Conservation (phyloP, 202 grass and related monocot genomes). For the Dendrocalamus latiflorus region DNA sequence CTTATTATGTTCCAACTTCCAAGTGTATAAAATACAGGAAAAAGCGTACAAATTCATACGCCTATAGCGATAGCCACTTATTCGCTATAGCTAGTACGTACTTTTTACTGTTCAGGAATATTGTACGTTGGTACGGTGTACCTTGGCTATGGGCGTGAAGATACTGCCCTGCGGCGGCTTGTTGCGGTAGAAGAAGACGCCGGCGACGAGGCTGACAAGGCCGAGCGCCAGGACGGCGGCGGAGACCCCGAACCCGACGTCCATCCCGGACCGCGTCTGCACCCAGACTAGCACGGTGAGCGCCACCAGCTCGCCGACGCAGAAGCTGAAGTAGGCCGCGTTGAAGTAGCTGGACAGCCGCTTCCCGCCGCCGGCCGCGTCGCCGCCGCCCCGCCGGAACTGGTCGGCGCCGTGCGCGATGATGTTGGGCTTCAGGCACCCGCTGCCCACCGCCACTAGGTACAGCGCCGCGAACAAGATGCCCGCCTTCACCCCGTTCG, state of each 20-base stretch:
- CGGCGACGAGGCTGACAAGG: conserved; percentile 56
- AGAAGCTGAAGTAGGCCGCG: conserved; percentile 95
- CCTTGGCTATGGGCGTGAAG: conserved; percentile 73
- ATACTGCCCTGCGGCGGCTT: conserved; percentile 90
- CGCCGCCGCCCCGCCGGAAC: conserved; percentile 31
- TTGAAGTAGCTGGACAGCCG: conserved; percentile 90
- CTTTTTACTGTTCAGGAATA: not conserved
- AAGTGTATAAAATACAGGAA: not conserved
- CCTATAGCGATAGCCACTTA: not conserved
- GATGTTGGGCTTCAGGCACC: conserved; percentile 93
- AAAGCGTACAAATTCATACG: not conserved
- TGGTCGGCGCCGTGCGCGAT: conserved; percentile 88
- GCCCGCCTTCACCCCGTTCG: conserved; percentile 59
- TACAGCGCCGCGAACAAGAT: conserved; percentile 87
- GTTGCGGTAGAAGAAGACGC: conserved; percentile 70
- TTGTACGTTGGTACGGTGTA: not conserved
- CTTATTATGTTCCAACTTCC: not conserved
- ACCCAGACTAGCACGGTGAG: conserved; percentile 86
- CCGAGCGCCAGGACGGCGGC: conserved; percentile 62
- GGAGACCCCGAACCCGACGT: conserved; percentile 69
- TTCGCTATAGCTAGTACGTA: not conserved
- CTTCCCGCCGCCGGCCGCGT: not conserved
- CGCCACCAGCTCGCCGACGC: conserved; percentile 77
- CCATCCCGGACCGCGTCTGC: conserved; percentile 82
- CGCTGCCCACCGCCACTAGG: conserved; percentile 83